phyloP scores from a whole-genome alignment of 208 protist species.

The Leishmania gerbilli region DNA sequence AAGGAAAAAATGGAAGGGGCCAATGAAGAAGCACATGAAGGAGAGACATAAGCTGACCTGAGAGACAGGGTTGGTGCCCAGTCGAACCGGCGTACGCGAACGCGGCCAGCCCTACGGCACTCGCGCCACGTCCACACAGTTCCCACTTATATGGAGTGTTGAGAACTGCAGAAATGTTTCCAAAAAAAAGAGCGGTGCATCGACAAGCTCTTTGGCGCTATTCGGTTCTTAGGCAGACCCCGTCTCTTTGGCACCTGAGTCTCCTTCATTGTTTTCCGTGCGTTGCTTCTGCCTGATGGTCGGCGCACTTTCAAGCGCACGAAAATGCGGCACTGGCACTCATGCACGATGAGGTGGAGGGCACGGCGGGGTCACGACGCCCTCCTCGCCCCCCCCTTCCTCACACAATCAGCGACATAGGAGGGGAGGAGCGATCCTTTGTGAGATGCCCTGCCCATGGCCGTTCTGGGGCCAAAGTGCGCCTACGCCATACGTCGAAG shows the following conservation, averaged over 20 bases:
- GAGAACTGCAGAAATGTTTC: not conserved
- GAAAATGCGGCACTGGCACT: not conserved
- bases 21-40: not conserved
- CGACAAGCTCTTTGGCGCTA: not conserved
- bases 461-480: slow-evolving; percentile 28
- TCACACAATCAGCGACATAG: slow-evolving; percentile 2
- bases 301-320: not conserved
- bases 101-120: not conserved
- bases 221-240: not conserved
- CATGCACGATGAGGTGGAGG: no score
- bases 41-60: not conserved
- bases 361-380: not conserved
- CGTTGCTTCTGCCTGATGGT: not conserved
- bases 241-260: not conserved
- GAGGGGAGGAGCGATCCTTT: not conserved
- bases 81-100: not conserved
- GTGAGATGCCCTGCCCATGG: not conserved
- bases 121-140: not conserved
- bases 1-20: not conserved
- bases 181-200: not conserved
- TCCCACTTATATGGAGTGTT: not conserved
- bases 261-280: not conserved
- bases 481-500: slow-evolving; percentile 47
- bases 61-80: not conserved
- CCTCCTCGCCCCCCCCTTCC: not conserved